Base-by-base conservation (phyloP, 331 rosid genomes). In the Rosa hybrid region DNA sequence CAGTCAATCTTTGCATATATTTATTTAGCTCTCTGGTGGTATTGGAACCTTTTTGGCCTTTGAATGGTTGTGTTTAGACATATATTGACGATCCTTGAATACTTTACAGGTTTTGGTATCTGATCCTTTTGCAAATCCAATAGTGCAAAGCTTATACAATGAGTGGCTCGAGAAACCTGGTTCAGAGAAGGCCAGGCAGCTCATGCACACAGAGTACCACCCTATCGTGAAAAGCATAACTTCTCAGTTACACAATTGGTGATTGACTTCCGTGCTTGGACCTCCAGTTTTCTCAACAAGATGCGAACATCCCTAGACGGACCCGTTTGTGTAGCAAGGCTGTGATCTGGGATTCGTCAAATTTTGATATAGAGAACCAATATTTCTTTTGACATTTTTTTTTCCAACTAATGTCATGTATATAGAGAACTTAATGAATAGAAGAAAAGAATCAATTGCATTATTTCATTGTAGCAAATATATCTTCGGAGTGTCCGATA, bases 181-280 rank as follows among this genome's bases (percentile, higher is more conserved):
- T 49, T 96, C 98, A 16, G 94, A 91, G 82, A 90, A 93, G 84
- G 97, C 99, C 14, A 87, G 82, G 88, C 90, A 85, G 75, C 80
- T 87, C 82, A 71, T 90, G 88, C 96, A 87, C 84, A 96, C 97
- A 64, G 92, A 88, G 73, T 96, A 96, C 78, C 98, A 90, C 79
- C 92, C 90, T 50, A 77, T 96, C 73, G 90, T 89, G 72, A 95
- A 95, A 90, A 93, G 96, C 89, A 83, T 93, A 70, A 88, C 97
- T 80, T 86, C 99, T 68, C 98, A 93, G 87, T 88, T 96, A 86
- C 89, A 90, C 77, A 87, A 90, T 85, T 96, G 99, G 99, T 96
- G 87, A 89, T 76, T 48, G 60, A 72, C 23, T 6, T 70, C 23
- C 14, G 20, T 18, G 62, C 30, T 48, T 44, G 6, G 44, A 75